Evolutionary conservation across 202 grass and related monocot species (phyloP).

Genomic region (Setaria italica): DNA sequence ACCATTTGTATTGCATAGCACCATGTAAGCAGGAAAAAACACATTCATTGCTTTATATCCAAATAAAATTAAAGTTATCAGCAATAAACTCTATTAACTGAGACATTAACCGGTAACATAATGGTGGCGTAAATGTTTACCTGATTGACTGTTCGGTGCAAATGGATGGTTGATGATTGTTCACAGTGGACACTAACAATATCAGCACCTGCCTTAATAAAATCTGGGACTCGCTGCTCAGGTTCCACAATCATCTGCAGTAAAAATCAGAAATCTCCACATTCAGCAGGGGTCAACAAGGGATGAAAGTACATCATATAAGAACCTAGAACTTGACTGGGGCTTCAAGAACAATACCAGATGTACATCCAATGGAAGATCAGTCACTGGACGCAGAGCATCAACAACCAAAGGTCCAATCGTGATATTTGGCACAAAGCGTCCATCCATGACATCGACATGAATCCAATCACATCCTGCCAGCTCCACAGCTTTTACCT

Average conservation of each 20-base stretch:
- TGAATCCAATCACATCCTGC: constrained; percentile 99
- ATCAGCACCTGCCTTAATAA: constrained; percentile 98
- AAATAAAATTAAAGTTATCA: constrained; percentile 9
- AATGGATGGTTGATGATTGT: constrained; percentile 91
- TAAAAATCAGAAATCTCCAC: constrained; percentile 37
- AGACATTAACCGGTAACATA: constrained; percentile 15
- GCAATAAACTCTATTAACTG: constrained; percentile 9
- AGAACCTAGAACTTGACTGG: constrained; percentile 16
- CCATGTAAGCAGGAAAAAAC: not conserved
- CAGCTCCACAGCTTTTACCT: constrained; percentile 98
- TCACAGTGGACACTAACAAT: constrained; percentile 99
- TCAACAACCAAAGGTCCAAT: constrained; percentile 93
- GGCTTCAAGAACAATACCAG: constrained; percentile 65
- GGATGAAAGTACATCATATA: not conserved
- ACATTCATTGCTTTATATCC: not conserved
- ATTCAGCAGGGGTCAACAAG: constrained; percentile 12
- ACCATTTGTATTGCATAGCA: not conserved
- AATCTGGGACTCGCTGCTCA: constrained; percentile 94
- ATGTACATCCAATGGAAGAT: constrained; percentile 98
- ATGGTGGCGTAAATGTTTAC: constrained; percentile 41
- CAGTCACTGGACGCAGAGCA: constrained; percentile 92
- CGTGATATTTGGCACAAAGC: constrained; percentile 99
- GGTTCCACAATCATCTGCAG: constrained; percentile 99
- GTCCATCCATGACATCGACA: constrained; percentile 98
- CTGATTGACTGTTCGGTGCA: constrained; percentile 90